A percentile compares a stretch with the other conserved stretches of the same genome.
These are phyloP conservation scores for Fusarium oxysporum DNA, from an alignment of 2,329 filamentous ascomycete genomes.

Conservation along the genomic window DNA sequence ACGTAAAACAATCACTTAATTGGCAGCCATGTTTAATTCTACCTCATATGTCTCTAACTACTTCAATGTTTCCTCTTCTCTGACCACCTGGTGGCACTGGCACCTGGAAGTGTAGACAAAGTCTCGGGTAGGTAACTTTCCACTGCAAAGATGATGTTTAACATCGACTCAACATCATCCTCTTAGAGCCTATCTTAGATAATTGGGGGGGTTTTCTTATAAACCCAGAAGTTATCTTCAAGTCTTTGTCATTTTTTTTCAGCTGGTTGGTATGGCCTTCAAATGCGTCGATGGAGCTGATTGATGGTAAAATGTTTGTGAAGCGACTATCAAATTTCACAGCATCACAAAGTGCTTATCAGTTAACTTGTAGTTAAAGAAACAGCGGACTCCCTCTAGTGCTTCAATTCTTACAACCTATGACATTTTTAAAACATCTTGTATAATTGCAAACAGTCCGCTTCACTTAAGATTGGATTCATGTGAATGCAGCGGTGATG, in stretches of 20 bases:
- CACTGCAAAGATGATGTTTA: not conserved
- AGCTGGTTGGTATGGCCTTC: not conserved
- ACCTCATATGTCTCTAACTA: rapidly evolving
- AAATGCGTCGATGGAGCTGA: no score
- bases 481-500: constrained; percentile 24
- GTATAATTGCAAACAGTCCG: not conserved
- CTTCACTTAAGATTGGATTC: not conserved
- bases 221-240: not conserved
- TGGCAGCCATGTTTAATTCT: rapidly evolving
- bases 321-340: no score
- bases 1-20: rapidly evolving
- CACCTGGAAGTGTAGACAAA: rapidly evolving
- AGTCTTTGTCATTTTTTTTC: not conserved
- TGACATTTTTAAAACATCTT: not conserved
- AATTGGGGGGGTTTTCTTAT: not conserved
- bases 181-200: not conserved
- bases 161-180: not conserved
- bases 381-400: no score
- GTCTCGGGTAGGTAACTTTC: not conserved
- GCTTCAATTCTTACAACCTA: rapidly evolving
- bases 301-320: no score
- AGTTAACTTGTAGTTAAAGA: no score
- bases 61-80: not conserved
- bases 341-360: no score
- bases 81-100: not conserved